phyloP scores from a whole-genome alignment of 2,329 filamentous ascomycete genomes.

The Cucurbitaria berberidis region DNA sequence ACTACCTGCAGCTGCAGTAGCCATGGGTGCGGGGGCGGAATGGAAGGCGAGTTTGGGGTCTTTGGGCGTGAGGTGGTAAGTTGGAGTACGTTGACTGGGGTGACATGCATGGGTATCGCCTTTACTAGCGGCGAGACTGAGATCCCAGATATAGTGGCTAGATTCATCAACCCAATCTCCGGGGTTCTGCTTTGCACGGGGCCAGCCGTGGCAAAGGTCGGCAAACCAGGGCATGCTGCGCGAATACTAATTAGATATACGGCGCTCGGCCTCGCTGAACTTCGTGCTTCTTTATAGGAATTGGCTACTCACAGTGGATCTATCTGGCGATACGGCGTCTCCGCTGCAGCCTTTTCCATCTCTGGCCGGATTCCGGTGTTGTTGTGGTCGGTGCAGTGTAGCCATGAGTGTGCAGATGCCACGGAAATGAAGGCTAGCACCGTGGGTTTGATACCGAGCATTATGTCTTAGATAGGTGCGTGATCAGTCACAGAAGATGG shows the following conservation, averaged over 20 bases:
- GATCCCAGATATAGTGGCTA: slow-evolving; percentile 23
- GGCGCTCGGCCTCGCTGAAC: not conserved
- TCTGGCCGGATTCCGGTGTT: slow-evolving; percentile 27
- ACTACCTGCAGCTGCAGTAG: slow-evolving; percentile 17
- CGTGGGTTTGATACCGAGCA: not conserved
- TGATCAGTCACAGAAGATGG: not conserved
- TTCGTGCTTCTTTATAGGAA: too few species aligned
- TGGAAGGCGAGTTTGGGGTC: slow-evolving; percentile 2
- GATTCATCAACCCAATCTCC: slow-evolving; percentile 34
- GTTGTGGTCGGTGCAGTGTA: slow-evolving; percentile 32
- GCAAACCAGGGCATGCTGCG: slow-evolving; percentile 24
- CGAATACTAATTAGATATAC: not conserved
- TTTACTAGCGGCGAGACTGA: slow-evolving; percentile 15
- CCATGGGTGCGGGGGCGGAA: slow-evolving; percentile 25
- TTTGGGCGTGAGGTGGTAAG: slow-evolving; percentile 7
- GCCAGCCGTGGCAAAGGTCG: slow-evolving; percentile 30
- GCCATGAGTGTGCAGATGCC: slow-evolving; percentile 33
- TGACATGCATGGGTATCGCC: slow-evolving; percentile 25
- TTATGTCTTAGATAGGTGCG: not conserved
- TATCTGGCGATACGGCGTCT: not conserved
- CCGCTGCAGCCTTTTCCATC: slow-evolving; percentile 13
- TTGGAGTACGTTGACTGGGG: slow-evolving; percentile 18
- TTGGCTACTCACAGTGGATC: not conserved
- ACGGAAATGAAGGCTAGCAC: slow-evolving; percentile 3
- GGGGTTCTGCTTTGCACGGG: slow-evolving; percentile 28